These are phyloP conservation scores for Calonectria leucothoes DNA, from an alignment of 2,329 filamentous ascomycete genomes.

Conservation along the genomic window DNA sequence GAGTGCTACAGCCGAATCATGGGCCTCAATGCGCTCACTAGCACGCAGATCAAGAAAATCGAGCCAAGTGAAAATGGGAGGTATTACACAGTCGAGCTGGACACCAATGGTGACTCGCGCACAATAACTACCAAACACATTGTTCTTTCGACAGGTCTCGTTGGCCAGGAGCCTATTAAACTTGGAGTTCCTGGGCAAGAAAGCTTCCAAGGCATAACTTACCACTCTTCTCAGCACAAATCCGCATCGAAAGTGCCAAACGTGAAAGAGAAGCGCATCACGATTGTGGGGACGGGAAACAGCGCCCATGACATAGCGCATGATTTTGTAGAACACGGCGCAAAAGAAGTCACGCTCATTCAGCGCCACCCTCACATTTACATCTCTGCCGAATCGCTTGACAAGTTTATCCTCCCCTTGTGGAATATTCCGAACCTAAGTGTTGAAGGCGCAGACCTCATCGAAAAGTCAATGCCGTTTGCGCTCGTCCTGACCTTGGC, in stretches of 20 bases:
- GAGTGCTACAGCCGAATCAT: not conserved
- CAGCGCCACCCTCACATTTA: not conserved
- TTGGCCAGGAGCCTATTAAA: not conserved
- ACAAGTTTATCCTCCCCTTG: not conserved
- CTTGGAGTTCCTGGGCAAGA: not conserved
- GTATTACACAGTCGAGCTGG: not conserved
- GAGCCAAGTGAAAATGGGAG: not conserved
- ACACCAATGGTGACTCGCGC: not conserved
- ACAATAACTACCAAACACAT: not conserved
- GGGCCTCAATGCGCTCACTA: not conserved
- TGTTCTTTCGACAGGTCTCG: not conserved
- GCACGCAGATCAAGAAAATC: not conserved
- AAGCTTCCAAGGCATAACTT: not conserved
- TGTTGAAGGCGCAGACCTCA: not conserved
- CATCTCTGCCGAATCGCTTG: not conserved
- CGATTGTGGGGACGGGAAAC: not conserved
- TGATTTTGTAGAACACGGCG: not conserved
- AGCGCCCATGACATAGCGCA: not conserved
- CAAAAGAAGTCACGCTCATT: not conserved
- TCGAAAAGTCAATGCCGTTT: not conserved
- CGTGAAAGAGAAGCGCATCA: not conserved
- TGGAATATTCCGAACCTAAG: not conserved
- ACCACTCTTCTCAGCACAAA: not conserved
- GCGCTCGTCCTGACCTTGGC: not conserved
- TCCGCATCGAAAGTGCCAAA: not conserved